Conservation (phyloP, 139 green algal species). For the Raphidocelis subcapitata region DNA sequence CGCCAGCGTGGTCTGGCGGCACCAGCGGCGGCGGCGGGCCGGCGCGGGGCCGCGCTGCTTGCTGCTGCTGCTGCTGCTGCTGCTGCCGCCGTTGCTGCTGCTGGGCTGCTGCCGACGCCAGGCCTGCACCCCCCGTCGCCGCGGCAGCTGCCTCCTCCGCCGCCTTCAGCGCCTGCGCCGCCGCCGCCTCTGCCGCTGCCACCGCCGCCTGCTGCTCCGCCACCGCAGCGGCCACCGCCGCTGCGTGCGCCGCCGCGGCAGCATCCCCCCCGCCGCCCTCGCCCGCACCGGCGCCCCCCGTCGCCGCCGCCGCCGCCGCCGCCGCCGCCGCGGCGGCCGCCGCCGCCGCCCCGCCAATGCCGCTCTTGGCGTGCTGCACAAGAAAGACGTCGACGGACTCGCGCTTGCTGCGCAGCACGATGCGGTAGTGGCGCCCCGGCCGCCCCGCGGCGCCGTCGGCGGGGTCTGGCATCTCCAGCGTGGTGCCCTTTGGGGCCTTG, state of each 20-base stretch:
- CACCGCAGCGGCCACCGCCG: neutral
- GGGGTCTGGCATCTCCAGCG: slow-evolving; percentile 77
- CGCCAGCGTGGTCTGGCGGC: too few relatives aligned
- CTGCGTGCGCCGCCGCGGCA: neutral
- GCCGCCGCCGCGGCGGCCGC: neutral
- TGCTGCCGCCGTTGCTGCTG: neutral
- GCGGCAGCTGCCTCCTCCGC: neutral
- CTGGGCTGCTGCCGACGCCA: too few relatives aligned
- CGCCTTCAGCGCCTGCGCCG: neutral
- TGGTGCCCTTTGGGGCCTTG: slow-evolving; percentile 74
- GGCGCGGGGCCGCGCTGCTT: slow-evolving; percentile 1
- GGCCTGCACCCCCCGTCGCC: too few relatives aligned
- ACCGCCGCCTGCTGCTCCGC: neutral
- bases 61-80: slow-evolving; percentile 16
- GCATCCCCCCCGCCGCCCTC: slow-evolving; percentile 2
- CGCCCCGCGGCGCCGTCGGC: slow-evolving; percentile 19
- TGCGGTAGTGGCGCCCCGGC: slow-evolving; percentile 32
- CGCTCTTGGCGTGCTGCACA: slow-evolving; percentile 44
- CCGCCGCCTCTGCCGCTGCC: neutral
- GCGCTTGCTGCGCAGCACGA: slow-evolving; percentile 51
- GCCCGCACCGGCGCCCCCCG: neutral
- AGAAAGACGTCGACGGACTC: slow-evolving; percentile 71
- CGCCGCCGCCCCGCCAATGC: neutral
- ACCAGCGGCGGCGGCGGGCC: too few relatives aligned
- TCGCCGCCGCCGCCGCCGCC: slow-evolving; percentile 8